phyloP scores from a whole-genome alignment of 1,284 basidiomycete species.

The Ceratobasidium papillatum region DNA sequence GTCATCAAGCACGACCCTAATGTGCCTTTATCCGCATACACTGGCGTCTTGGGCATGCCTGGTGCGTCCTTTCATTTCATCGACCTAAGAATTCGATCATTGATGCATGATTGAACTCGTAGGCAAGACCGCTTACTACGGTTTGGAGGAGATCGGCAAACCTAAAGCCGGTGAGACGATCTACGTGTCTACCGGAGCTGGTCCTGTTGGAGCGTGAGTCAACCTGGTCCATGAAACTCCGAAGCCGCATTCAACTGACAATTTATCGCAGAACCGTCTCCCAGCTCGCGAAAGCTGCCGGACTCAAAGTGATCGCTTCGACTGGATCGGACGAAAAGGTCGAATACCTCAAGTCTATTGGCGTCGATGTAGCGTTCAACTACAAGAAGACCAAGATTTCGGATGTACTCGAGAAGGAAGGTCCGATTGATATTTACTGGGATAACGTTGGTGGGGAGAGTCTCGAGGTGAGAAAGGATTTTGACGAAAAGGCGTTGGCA shows the following conservation, averaged over 20 bases:
- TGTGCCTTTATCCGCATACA: constrained; percentile 59
- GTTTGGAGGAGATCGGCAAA: constrained; percentile 50
- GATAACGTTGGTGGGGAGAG: constrained; percentile 56
- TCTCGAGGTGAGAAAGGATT: constrained; percentile 43
- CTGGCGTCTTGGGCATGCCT: constrained; percentile 61
- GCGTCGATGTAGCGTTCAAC: constrained; percentile 77
- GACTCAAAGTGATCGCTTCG: constrained; percentile 75
- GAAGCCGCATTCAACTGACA: neutral
- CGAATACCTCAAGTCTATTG: constrained; percentile 66
- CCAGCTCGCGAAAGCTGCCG: constrained; percentile 71
- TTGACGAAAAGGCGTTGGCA: neutral
- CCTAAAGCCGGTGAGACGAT: constrained; percentile 63
- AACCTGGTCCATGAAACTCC: neutral
- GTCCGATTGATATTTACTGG: constrained; percentile 63
- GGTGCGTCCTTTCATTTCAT: constrained; percentile 45
- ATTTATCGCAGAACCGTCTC: constrained; percentile 52
- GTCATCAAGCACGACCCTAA: constrained; percentile 53
- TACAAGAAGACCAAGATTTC: constrained; percentile 68
- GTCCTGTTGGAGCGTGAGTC: constrained; percentile 58
- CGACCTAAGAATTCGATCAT: neutral
- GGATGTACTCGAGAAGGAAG: constrained; percentile 65
- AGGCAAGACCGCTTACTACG: constrained; percentile 55
- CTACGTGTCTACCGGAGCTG: constrained; percentile 65
- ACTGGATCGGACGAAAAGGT: constrained; percentile 77
- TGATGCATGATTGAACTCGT: constrained; percentile 35